phyloP scores from a whole-genome alignment of 2,329 filamentous ascomycete species.

The Aspergillus carbonarius region DNA sequence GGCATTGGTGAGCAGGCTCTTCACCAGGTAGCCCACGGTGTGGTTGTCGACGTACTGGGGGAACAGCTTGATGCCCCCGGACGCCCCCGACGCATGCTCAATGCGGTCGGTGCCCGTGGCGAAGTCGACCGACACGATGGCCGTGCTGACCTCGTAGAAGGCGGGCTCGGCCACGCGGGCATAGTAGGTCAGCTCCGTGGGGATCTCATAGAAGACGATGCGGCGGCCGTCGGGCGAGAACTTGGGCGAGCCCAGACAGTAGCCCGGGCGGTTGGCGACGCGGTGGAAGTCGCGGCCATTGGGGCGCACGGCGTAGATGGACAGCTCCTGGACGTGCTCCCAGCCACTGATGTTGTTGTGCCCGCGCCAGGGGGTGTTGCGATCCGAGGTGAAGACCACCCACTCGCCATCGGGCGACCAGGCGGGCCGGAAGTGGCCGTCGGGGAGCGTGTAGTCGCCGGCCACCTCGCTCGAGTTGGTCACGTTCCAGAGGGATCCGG shows the following conservation, averaged over 20 bases:
- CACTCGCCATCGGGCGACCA: conserved; percentile 46
- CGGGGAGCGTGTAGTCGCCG: conserved; percentile 24
- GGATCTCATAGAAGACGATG: conserved; percentile 43
- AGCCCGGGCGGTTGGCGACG: conserved; percentile 33
- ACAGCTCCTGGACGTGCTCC: conserved; percentile 45
- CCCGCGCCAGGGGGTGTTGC: conserved; percentile 44
- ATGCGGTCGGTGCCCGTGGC: conserved; percentile 34
- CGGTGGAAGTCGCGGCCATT: conserved; percentile 39
- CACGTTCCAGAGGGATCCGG: conserved; percentile 34
- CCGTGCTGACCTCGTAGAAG: conserved; percentile 1
- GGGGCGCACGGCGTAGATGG: conserved; percentile 41
- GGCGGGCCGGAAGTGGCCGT: conserved; percentile 40
- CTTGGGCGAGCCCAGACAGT: conserved; percentile 40
- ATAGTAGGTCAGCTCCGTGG: conserved; percentile 39
- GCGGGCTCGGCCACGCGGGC: conserved; percentile 32
- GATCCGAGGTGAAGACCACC: conserved; percentile 44
- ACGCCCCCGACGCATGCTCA: not conserved
- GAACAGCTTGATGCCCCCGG: not conserved
- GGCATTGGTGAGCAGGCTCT: not conserved
- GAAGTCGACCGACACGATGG: conserved; percentile 34
- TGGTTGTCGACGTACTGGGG: not conserved
- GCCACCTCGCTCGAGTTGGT: conserved; percentile 32
- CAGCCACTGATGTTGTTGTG: conserved; percentile 42
- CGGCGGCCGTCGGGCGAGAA: conserved; percentile 40
- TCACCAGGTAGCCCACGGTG: not conserved